Evolutionary conservation across 2,329 filamentous ascomycete species (phyloP).

Genomic region (Xylaria sp.): DNA sequence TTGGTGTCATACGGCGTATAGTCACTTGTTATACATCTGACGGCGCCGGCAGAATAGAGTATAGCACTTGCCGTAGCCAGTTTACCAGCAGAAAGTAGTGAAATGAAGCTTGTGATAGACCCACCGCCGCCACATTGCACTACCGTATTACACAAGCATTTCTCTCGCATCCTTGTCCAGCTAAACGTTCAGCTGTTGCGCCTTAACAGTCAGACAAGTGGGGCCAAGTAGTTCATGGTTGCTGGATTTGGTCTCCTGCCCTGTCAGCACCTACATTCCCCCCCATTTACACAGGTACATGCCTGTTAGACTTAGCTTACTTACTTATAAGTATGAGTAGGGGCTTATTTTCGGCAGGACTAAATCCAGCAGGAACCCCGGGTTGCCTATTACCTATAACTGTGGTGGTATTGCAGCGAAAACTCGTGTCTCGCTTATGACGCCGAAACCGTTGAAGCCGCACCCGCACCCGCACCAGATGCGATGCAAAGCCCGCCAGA

Average conservation of each 20-base stretch:
- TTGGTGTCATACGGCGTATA: neutral
- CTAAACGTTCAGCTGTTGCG: constrained; percentile 19
- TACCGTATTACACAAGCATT: neutral
- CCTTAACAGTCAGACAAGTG: constrained; percentile 31
- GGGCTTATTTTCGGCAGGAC: neutral
- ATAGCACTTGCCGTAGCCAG: neutral
- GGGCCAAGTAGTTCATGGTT: neutral
- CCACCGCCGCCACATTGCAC: constrained; percentile 5
- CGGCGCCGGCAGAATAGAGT: constrained; percentile 8
- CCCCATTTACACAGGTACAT: too few relatives aligned
- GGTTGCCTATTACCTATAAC: neutral
- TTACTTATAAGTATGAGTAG: too few relatives aligned
- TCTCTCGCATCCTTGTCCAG: neutral
- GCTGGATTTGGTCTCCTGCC: constrained; percentile 17
- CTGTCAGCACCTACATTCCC: constrained; percentile 37
- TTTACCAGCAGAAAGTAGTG: neutral
- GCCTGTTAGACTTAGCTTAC: too few relatives aligned
- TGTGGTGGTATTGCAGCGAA: neutral
- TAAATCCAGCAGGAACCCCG: constrained; percentile 12
- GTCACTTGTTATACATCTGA: constrained; percentile 28
- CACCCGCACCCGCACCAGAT: constrained; percentile 27
- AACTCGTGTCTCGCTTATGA: constrained; percentile 3
- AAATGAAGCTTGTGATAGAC: constrained; percentile 17
- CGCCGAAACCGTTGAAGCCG: constrained; percentile 19
- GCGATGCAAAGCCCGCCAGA: neutral